A percentile compares a stretch with the other conserved stretches of the same genome.
These are phyloP conservation scores for Triticum aestivum DNA, from an alignment of 176 grass and related monocot genomes.

Conservation along the genomic window IWGSC_CS_RefSeq_v2.1 NC_057804.1:67114139-67114638, in stretches of 20 bases:
- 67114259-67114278: background rate
- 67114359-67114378: slow-evolving; percentile 11
- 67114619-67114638: slow-evolving; percentile 63
- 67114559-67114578: slow-evolving; percentile 7
- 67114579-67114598: background rate
- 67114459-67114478: background rate
- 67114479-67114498: background rate
- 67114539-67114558: slow-evolving; percentile 22
- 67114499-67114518: background rate
- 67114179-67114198: background rate
- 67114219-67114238: background rate
- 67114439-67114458: slow-evolving; percentile 11
- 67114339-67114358: background rate
- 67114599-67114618: slow-evolving; percentile 29
- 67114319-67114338: background rate
- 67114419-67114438: background rate
- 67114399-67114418: background rate
- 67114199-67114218: background rate
- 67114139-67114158: background rate
- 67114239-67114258: background rate
- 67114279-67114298: background rate
- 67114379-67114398: slow-evolving; percentile 9
- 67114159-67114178: background rate
- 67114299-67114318: slow-evolving; percentile 21
- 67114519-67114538: background rate